These are phyloP conservation scores for Hymenotorrendiella dingleyae DNA, from an alignment of 2,329 filamentous ascomycete genomes.

Conservation along the genomic window DNA sequence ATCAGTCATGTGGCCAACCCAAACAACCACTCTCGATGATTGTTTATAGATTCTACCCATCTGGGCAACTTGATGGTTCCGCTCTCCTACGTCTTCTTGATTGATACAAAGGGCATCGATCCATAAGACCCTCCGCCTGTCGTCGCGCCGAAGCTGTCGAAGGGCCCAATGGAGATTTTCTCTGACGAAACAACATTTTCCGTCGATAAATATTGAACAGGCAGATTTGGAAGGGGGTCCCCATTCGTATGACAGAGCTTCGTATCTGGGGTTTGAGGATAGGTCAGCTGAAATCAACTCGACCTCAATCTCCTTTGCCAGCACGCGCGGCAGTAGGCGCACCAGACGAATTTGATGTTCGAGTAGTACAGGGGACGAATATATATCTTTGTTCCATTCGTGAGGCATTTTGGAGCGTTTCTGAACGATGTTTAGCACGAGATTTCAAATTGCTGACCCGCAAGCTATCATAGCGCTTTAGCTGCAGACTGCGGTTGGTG, in stretches of 20 bases:
- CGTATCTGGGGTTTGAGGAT: not conserved
- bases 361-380: not conserved
- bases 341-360: not conserved
- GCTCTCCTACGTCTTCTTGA: slow-evolving; percentile 13
- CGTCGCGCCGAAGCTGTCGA: slow-evolving; percentile 1
- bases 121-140: slow-evolving; percentile 7
- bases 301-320: not conserved
- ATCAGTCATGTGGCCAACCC: too few species aligned
- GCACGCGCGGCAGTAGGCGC: not conserved
- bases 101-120: slow-evolving; percentile 18
- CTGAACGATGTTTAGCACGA: too few species aligned
- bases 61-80: slow-evolving; percentile 13
- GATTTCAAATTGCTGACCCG: too few species aligned
- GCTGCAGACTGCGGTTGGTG: too few species aligned
- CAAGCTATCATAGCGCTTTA: too few species aligned
- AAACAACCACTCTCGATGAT: not conserved
- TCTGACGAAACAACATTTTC: not conserved
- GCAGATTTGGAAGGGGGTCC: not conserved
- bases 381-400: too few species aligned
- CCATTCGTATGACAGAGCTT: slow-evolving; percentile 1
- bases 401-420: too few species aligned
- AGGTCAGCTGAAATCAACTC: not conserved
- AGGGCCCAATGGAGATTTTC: slow-evolving; percentile 8
- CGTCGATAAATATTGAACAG: not conserved
- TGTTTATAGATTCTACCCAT: slow-evolving; percentile 17